Percentiles rank a stretch among this genome's conserved stretches.
Evolutionary conservation across 805 yeast species (phyloP).

Genomic region (Tanozyma kutaoensis): DNA sequence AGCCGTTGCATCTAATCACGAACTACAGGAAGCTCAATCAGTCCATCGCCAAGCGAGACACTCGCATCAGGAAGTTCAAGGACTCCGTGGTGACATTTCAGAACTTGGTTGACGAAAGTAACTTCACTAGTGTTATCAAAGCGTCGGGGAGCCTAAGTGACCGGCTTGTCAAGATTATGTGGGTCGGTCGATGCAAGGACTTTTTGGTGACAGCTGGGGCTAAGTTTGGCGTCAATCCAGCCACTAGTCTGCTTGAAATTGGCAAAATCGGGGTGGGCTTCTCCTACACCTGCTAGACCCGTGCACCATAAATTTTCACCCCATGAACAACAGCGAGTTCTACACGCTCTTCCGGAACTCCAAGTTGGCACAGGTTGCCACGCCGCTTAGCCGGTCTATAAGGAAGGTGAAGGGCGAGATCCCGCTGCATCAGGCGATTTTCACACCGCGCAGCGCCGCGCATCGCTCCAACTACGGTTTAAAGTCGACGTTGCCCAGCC

Average conservation of each 20-base stretch:
- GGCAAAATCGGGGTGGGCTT: slow-evolving; percentile 45
- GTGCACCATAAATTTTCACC: no score
- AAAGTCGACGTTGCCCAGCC: slow-evolving; percentile 55
- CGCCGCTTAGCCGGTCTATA: slow-evolving; percentile 19
- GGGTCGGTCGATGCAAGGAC: slow-evolving; percentile 84
- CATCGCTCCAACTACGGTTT: slow-evolving; percentile 66
- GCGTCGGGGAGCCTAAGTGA: slow-evolving; percentile 58
- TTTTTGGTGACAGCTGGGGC: slow-evolving; percentile 70
- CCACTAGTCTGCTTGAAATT: slow-evolving; percentile 31
- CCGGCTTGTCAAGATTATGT: slow-evolving; percentile 46
- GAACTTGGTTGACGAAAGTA: slow-evolving; percentile 34
- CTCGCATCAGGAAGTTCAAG: no score
- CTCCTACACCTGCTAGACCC: slow-evolving; percentile 46
- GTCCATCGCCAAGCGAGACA: no score
- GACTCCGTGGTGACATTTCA: slow-evolving; percentile 40
- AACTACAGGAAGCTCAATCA: no score
- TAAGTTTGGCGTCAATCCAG: slow-evolving; percentile 27
- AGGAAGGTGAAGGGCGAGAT: slow-evolving; percentile 12
- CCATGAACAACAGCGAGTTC: slow-evolving; percentile 7
- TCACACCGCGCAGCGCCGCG: slow-evolving; percentile 52
- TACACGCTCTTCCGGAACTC: slow-evolving; percentile 22
- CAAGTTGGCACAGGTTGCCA: slow-evolving; percentile 31
- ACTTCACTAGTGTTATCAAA: slow-evolving; percentile 61
- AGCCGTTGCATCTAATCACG: no score
- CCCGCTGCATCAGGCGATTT: slow-evolving; percentile 67